These are phyloP conservation scores for Diaporthe ilicicola DNA, from an alignment of 2,329 filamentous ascomycete species.

Conservation along the genomic window DNA sequence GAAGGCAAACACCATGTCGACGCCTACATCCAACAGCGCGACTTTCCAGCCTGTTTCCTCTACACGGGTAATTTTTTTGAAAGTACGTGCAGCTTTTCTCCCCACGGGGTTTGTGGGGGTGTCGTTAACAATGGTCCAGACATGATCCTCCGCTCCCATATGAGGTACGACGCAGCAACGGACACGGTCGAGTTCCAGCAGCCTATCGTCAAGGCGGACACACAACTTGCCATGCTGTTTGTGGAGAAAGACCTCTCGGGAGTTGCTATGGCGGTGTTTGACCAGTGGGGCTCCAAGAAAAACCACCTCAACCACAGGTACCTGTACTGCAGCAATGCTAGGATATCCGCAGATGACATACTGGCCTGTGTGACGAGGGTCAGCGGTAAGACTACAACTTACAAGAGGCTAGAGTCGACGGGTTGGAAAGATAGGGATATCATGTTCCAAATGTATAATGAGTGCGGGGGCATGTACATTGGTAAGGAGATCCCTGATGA, in stretches of 20 bases:
- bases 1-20: conserved; percentile 30
- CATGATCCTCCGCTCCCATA: conserved; percentile 27
- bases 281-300: conserved; percentile 23
- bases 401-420: conserved; percentile 19
- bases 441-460: conserved; percentile 25
- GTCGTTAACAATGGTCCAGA: neutral
- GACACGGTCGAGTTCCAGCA: conserved; percentile 27
- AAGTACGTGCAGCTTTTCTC: neutral
- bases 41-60: conserved; percentile 26
- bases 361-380: conserved; percentile 15
- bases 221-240: conserved; percentile 30
- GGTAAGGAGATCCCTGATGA: conserved; percentile 11
- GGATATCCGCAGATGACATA: conserved; percentile 15
- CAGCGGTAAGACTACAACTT: conserved; percentile 7
- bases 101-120: no score
- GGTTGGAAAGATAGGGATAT: conserved; percentile 26
- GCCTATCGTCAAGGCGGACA: conserved; percentile 26
- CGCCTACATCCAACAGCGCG: conserved; percentile 18
- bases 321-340: conserved; percentile 17
- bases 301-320: conserved; percentile 15
- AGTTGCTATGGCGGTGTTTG: conserved; percentile 26
- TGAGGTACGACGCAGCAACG: conserved; percentile 19
- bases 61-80: conserved; percentile 31
- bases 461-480: conserved; percentile 22
- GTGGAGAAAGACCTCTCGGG: conserved; percentile 30